Base-by-base conservation (phyloP, 2,329 filamentous ascomycete genomes). In the Penicillium freii region DNA sequence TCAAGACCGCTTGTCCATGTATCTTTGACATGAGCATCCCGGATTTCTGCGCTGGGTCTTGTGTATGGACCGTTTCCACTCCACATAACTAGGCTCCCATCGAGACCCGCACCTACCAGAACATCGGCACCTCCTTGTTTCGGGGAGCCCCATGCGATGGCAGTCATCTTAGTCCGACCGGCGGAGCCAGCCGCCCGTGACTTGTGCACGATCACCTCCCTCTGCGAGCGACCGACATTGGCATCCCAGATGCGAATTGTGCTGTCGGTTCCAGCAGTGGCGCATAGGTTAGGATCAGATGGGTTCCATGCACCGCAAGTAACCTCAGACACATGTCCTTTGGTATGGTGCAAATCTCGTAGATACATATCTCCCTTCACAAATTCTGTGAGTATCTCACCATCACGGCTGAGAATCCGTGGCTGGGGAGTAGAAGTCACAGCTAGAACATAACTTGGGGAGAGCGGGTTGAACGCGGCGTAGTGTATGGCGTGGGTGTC, bases 281-380 rank as follows among this genome's bases (percentile, higher is more conserved):
- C 87, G 71, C 91, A 95, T 0, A 92, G 67, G 64, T 96, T 92
- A 69, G 83, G 87, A 71, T 97, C 87, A 2, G 87, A 87, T 0
- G 94, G 94, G 74, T 93, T 91, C 94, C 94, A 99, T 39, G 88
- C 89, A 23, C 91, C 93, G 23, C 88, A 89, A 4, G 91, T 92
- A 40, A 97, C 85, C 75, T 97, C 94, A 4, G 92, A 92, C 51
- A 97, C 87, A 75, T 99, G 94, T 1, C 94, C 94, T 73, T 97
- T 97, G 5, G 94, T 99, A 72, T 97, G 92, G 75, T 97, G 86
- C 89, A 97, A 95, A 73, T 99, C 94, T 54, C 93, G 85, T 64
- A 99, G 78, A 69, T 99, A 99, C 92, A 97, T 97, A 72, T 99
- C 94, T 45, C 94, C 94, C 77, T 99, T 99, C 65, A 92, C 88